A percentile compares a stretch with the other conserved stretches of the same genome.
Evolutionary conservation across 306 rosid genomes (phyloP).

Genomic region (Trifolium repens): DNA sequence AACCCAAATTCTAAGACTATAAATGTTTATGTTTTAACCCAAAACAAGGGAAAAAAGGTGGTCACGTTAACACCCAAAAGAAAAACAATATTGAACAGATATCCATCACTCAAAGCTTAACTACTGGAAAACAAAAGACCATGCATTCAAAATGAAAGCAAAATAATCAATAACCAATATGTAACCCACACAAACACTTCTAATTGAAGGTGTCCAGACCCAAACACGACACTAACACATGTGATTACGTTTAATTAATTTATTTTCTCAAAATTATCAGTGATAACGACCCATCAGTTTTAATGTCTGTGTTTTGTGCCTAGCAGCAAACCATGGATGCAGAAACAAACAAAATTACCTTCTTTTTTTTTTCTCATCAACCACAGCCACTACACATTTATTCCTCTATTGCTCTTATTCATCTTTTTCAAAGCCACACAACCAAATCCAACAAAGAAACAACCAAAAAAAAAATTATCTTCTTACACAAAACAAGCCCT

Average conservation of each 20-base stretch:
- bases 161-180: not conserved
- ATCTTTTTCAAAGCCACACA: slow-evolving; percentile 23
- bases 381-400: not conserved
- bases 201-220: not conserved
- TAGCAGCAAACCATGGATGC: not conserved
- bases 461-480: not conserved
- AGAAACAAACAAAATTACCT: slow-evolving; percentile 2
- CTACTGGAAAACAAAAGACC: not conserved
- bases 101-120: not conserved
- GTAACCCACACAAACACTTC: not conserved
- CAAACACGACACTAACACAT: not conserved
- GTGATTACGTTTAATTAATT: too few relatives aligned
- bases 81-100: not conserved
- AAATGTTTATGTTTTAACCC: not conserved
- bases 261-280: not conserved
- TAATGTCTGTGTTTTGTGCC: not conserved
- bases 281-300: not conserved
- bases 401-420: slow-evolving; percentile 3
- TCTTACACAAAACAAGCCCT: slow-evolving; percentile 7
- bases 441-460: not conserved
- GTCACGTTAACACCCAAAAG: not conserved
- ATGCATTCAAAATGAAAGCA: not conserved
- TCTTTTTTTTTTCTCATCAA: not conserved
- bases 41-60: not conserved
- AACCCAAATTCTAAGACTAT: not conserved